Evolutionary conservation across 371 early-diverging fungal species (phyloP).

Genomic region (Mucor lusitanicus): DNA sequence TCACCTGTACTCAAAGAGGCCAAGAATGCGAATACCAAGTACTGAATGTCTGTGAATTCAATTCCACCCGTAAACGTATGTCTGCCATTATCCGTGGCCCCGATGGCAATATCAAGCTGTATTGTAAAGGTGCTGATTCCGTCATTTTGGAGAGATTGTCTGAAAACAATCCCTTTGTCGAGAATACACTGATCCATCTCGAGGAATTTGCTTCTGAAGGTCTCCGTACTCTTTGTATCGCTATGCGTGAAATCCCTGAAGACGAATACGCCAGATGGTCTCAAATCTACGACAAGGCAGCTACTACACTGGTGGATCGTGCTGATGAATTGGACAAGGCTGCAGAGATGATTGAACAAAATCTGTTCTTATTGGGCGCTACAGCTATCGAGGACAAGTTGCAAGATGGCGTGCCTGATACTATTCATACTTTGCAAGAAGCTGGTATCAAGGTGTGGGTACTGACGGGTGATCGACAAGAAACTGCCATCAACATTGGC

Average conservation of each 20-base stretch:
- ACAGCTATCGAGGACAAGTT: conserved; percentile 99
- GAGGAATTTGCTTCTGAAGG: conserved; percentile 92
- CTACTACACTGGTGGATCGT: conserved; percentile 89
- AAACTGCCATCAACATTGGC: conserved; percentile 94
- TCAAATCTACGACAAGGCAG: conserved; percentile 81
- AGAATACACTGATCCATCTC: conserved; percentile 71
- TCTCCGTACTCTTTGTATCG: conserved; percentile 92
- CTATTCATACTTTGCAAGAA: conserved; percentile 91
- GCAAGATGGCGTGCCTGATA: conserved; percentile 97
- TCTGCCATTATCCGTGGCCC: conserved; percentile 88
- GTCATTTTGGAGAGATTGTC: conserved; percentile 94
- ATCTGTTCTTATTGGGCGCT: conserved; percentile 91
- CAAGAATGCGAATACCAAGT: conserved; percentile 79
- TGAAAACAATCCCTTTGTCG: conserved; percentile 77
- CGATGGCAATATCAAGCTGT: conserved; percentile 89
- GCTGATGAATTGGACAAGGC: conserved; percentile 86
- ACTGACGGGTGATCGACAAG: conserved; percentile 91
- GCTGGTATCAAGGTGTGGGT: conserved; percentile 98
- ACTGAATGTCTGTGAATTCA: conserved; percentile 96
- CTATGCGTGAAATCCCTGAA: conserved; percentile 87
- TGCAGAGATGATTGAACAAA: conserved; percentile 92
- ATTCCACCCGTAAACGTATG: conserved; percentile 98
- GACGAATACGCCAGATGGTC: conserved; percentile 89
- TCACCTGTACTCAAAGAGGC: conserved; percentile 71
- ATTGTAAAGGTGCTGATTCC: conserved; percentile 98